Evolutionary conservation across 306 rosid genomes (phyloP).

Genomic region (Inga oerstediana): DNA sequence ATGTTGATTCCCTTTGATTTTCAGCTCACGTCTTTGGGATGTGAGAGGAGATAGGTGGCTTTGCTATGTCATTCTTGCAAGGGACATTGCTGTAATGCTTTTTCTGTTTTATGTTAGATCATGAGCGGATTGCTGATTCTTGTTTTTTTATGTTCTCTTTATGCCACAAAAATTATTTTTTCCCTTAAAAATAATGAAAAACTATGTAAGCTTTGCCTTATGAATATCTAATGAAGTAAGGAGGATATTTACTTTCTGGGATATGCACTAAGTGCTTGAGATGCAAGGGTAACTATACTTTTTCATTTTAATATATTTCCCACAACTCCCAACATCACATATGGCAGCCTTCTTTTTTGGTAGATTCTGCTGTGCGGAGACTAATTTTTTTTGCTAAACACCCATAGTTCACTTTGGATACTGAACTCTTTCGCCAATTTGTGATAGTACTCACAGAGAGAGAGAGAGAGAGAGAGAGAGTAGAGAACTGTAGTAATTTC

Average conservation of each 20-base stretch:
- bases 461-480: no score
- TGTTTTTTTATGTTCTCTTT: not conserved
- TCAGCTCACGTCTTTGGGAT: conserved; percentile 17
- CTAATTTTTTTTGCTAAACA: not conserved
- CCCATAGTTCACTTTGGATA: not conserved
- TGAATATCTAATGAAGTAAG: conserved; percentile 12
- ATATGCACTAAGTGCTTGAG: not conserved
- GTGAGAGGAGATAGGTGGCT: not conserved
- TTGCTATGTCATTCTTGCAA: conserved; percentile 3
- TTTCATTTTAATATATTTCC: not conserved
- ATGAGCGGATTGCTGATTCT: not conserved
- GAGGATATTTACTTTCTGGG: not conserved
- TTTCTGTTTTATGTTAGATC: not conserved
- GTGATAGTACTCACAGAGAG: not conserved
- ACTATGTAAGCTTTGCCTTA: not conserved
- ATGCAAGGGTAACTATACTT: not conserved
- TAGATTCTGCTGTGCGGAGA: not conserved
- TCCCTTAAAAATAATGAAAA: not conserved
- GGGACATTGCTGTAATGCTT: not conserved
- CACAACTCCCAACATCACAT: not conserved
- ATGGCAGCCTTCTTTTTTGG: not conserved
- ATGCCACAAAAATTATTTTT: not conserved
- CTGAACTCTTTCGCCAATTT: not conserved
- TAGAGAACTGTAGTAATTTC: no score
- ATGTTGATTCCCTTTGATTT: conserved; percentile 21